Conservation (phyloP, 108 stramenopile species). For the Mayamaea pseudoterrestris region DNA sequence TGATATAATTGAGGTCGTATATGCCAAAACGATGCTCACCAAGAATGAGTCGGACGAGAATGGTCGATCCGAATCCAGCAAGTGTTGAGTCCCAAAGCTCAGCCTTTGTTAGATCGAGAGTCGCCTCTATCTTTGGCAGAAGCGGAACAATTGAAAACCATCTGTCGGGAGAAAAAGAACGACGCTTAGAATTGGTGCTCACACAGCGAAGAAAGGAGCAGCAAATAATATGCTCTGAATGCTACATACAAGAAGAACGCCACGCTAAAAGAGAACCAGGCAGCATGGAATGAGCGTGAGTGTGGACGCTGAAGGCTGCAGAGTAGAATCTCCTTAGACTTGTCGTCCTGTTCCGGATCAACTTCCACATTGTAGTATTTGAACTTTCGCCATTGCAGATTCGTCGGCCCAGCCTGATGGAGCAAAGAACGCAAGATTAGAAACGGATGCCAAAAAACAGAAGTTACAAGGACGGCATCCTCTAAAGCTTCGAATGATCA, state of each 20-base stretch:
- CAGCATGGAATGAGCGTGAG: conserved; percentile 82
- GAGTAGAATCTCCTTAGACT: conserved; percentile 51
- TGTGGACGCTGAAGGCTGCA: conserved; percentile 54
- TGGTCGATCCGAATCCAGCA: conserved; percentile 49
- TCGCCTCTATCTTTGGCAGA: conserved; percentile 45
- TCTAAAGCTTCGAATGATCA: no score
- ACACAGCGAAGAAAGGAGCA: conserved; percentile 35
- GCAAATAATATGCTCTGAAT: no score
- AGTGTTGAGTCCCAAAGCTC: conserved; percentile 80
- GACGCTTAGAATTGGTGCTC: conserved; percentile 53
- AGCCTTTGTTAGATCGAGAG: conserved; percentile 47
- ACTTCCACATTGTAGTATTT: conserved; percentile 43
- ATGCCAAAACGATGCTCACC: no score
- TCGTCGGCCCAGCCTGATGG: not conserved
- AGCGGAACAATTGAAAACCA: conserved; percentile 91
- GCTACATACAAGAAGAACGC: no score
- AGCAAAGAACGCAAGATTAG: no score
- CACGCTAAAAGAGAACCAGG: conserved; percentile 59
- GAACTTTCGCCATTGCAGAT: conserved; percentile 48
- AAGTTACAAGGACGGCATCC: no score
- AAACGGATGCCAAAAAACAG: no score
- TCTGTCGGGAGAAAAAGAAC: no score
- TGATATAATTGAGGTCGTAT: no score
- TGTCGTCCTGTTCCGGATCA: conserved; percentile 72
- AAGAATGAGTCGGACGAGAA: conserved; percentile 56